Evolutionary conservation across 306 rosid species (phyloP).

Genomic region (Styphnolobium japonicum): DNA sequence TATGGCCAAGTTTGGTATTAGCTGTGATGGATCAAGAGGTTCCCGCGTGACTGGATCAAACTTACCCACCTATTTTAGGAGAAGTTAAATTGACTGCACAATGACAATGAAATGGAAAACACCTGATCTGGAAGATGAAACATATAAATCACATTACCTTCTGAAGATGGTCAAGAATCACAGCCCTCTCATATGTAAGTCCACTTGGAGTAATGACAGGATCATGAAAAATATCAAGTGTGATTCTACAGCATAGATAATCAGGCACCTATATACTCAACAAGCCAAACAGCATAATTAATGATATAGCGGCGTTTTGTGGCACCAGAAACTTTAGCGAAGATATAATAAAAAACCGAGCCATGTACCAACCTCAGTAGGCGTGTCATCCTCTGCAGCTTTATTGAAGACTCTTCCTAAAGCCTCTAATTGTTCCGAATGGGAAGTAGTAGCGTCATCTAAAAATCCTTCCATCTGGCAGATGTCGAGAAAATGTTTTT

Average conservation of each 20-base stretch:
- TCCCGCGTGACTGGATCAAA: slow-evolving; percentile 88
- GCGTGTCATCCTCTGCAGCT: slow-evolving; percentile 61
- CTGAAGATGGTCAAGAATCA: slow-evolving; percentile 77
- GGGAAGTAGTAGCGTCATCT: slow-evolving; percentile 50
- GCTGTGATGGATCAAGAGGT: slow-evolving; percentile 52
- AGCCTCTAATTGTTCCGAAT: slow-evolving; percentile 46
- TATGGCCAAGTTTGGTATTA: slow-evolving; percentile 65
- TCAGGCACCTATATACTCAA: slow-evolving; percentile 76
- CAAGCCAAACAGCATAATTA: neutral
- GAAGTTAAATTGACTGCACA: neutral
- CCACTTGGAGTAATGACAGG: slow-evolving; percentile 97
- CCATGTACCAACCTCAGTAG: slow-evolving; percentile 55
- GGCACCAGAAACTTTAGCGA: neutral
- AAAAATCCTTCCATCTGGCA: slow-evolving; percentile 56
- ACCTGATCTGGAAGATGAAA: neutral
- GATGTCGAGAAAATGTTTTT: slow-evolving; percentile 23
- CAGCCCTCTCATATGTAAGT: slow-evolving; percentile 81
- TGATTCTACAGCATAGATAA: slow-evolving; percentile 82
- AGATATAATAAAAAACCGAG: neutral
- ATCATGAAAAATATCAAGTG: slow-evolving; percentile 85
- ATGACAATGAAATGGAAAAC: neutral
- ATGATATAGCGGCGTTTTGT: neutral
- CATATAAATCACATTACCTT: slow-evolving; percentile 54
- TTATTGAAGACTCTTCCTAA: slow-evolving; percentile 54
- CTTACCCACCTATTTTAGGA: slow-evolving; percentile 60